Base-by-base conservation (phyloP, 73 alveolate species). In the Paramecium sonneborni region DNA sequence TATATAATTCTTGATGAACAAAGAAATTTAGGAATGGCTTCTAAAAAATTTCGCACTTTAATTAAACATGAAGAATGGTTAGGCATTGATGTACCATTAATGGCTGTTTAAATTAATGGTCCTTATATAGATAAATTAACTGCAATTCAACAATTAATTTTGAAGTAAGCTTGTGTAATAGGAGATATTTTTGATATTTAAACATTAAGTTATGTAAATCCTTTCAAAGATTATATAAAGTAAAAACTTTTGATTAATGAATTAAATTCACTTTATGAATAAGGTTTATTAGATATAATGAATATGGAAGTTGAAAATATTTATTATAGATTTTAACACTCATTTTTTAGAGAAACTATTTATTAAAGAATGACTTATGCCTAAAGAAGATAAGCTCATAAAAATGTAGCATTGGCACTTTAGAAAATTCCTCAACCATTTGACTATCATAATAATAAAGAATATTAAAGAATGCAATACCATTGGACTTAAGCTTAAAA, bases 101-200 rank as follows among this genome's bases (percentile, higher is more conserved):
- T 55, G 44, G 35, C 85, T 3, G 10, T 20, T n/a, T 21, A 76
- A 76, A 41, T 76, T 1, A 76, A 76, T 76, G 89, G 72, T 28
- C 74, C 89, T 28, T 38, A 9, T 18, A 38, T 76, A 3, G 89
- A 76, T 39, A 76, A 76, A 44, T 76, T 76, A 30, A 23, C 41
- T 34, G 89, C 89, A 35, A n/a, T 76, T 18, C 3, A 76, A 76
- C n/a, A 28, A 15, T 14, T 70, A 32, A 70, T 70, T 14, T 28
- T 70, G 5, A 70, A 70, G 34, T 32, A 70, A 32, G 86, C 86
- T 4, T 70, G 86, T 32, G 86, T 70, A 4, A 70, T 70, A 28
- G 86, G 86, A 70, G 86, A 70, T 70, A 70, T 70, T 32, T 70
- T 70, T 70, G 86, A 70, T 70, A 10, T 70, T 14, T 35, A 70